Evolutionary conservation across 768 basidiomycete species (phyloP).

Genomic region (Podaxis pistillaris): DNA sequence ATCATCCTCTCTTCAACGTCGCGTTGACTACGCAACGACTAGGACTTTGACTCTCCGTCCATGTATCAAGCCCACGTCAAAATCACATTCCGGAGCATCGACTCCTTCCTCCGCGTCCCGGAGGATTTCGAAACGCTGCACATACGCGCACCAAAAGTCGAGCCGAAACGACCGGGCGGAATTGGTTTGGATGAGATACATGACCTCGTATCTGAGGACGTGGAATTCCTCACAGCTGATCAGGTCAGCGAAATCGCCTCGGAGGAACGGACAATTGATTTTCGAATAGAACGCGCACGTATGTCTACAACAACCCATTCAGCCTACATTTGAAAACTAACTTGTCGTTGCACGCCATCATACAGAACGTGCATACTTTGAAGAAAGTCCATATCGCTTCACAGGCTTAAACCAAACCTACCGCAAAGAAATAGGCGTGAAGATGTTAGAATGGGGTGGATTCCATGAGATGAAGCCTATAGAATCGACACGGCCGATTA

Average conservation of each 20-base stretch:
- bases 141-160: slow-evolving; percentile 24
- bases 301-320: slow-evolving; percentile 1
- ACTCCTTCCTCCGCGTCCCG: slow-evolving; percentile 38
- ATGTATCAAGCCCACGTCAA: slow-evolving; percentile 42
- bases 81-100: slow-evolving; percentile 44
- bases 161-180: slow-evolving; percentile 26
- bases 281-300: slow-evolving; percentile 18
- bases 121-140: slow-evolving; percentile 23
- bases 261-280: slow-evolving; percentile 16
- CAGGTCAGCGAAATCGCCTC: slow-evolving; percentile 7
- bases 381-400: slow-evolving; percentile 9
- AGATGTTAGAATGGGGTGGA: slow-evolving; percentile 38
- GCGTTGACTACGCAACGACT: slow-evolving; percentile 1
- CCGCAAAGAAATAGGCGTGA: slow-evolving; percentile 11
- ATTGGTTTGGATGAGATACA: slow-evolving; percentile 36
- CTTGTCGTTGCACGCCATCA: neutral
- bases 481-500: slow-evolving; percentile 19
- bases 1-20: neutral
- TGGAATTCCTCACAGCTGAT: slow-evolving; percentile 12
- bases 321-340: neutral
- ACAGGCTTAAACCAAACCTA: slow-evolving; percentile 5
- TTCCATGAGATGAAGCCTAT: slow-evolving; percentile 32
- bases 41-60: slow-evolving; percentile 49
- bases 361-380: slow-evolving; percentile 6
- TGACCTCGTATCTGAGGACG: slow-evolving; percentile 19